Percentiles rank a stretch among this genome's conserved stretches.
phyloP scores from a whole-genome alignment of 75 land plant species.

The Ceratopteris richardii region DNA sequence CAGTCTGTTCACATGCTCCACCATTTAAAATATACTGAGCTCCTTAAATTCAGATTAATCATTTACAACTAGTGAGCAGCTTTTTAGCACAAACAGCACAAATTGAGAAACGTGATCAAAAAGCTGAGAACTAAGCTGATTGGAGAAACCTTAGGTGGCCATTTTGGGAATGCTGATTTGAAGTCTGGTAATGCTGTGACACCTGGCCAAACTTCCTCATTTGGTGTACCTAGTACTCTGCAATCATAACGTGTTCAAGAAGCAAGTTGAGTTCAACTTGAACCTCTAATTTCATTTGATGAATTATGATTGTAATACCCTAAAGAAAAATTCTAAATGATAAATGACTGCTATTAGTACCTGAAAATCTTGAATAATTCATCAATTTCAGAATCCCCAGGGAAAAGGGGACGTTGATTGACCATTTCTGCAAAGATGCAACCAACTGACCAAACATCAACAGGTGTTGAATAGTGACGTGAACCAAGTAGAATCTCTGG shows the following conservation, averaged over 20 bases:
- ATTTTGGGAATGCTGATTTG: constrained; percentile 88
- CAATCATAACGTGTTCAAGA: constrained; percentile 11
- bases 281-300: no score
- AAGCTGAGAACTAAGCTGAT: no score
- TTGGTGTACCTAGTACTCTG: constrained; percentile 83
- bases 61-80: no score
- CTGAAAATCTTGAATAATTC: constrained; percentile 96
- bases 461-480: constrained; percentile 96
- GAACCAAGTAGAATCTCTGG: constrained; percentile 97
- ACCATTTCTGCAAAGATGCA: constrained; percentile 99
- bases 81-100: no score
- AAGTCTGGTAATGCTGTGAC: constrained; percentile 86
- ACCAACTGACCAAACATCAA: constrained; percentile 98
- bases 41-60: no score
- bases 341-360: no score
- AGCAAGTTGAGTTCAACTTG: no score
- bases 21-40: no score
- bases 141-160: constrained; percentile 65
- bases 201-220: constrained; percentile 96
- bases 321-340: no score
- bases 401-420: constrained; percentile 90
- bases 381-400: constrained; percentile 98
- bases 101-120: no score
- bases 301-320: no score
- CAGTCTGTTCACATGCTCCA: no score